phyloP scores from a whole-genome alignment of 2,329 filamentous ascomycete genomes.

The Pseudogymnoascus sp. region DNA sequence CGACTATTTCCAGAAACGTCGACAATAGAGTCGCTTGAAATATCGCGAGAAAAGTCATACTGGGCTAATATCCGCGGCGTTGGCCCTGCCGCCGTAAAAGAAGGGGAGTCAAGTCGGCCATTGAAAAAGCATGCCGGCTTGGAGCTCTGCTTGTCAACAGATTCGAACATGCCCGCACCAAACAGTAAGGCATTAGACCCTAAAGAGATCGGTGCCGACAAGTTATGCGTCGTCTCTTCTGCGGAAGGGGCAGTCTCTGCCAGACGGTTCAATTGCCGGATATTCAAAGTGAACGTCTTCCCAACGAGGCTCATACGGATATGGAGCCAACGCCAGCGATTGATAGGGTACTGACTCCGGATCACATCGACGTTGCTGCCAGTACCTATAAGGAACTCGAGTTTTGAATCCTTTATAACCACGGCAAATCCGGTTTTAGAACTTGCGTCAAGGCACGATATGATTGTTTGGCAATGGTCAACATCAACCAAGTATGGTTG shows the following conservation, averaged over 20 bases:
- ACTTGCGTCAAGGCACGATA: conserved; percentile 10
- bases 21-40: conserved; percentile 21
- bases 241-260: conserved; percentile 5
- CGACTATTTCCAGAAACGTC: conserved; percentile 24
- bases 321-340: conserved; percentile 14
- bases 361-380: not conserved
- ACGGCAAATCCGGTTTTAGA: conserved; percentile 11
- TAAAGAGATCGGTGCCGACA: not conserved
- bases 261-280: conserved; percentile 12
- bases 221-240: not conserved
- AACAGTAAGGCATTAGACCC: conserved; percentile 3
- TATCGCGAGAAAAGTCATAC: conserved; percentile 22
- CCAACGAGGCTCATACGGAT: conserved; percentile 10
- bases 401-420: not conserved
- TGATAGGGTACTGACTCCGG: not conserved
- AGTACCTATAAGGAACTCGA: not conserved
- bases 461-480: conserved; percentile 12
- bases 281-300: conserved; percentile 8
- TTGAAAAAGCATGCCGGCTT: conserved; percentile 17
- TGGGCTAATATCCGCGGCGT: conserved; percentile 11
- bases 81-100: conserved; percentile 12
- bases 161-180: conserved; percentile 11
- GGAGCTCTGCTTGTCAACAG: not conserved
- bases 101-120: conserved; percentile 19
- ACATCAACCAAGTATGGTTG: conserved; percentile 13